Evolutionary conservation across 164 flowering plant genomes (phyloP), one percentile per base, ranked within the genome.

Genomic region (Vitis amurensis): DNA sequence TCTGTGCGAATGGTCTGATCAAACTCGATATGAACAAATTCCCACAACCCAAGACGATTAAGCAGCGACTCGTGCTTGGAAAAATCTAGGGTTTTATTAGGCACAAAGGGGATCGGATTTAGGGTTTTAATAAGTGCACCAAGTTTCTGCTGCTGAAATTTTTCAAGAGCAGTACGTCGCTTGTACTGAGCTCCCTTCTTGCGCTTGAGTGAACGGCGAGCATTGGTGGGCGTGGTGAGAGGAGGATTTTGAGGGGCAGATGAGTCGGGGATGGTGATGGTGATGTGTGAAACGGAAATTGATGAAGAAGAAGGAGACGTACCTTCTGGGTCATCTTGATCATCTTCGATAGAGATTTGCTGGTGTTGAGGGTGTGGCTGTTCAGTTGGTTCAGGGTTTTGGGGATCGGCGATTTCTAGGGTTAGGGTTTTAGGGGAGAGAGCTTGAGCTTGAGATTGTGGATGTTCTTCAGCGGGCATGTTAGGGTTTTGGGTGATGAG

Each of bases 11-110:
- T 47, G 1, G 49, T 61, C 50, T 66, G 44, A 71, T 91, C 98
- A 37, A 93, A 84, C 51, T 90, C 83, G 8, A 92, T 63, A 11
- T 85, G 84, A 11, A 83, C 94, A 62, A 96, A 93, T 62, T 92
- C 97, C 97, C 97, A 96, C 37, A 96, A 68, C 8, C 94, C 97
- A 0, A 96, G 76, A 0, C 80, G 75, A 76, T 70, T 83, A 63
- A 96, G 70, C 15, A 80, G 80, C n/a, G 63, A 30, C 75, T 96
- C 97, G 59, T 88, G 88, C 49, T 69, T 70, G 12, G 68, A 15
- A 67, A 96, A 83, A 78, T 92, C 90, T 4, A 87, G 77, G 66
- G 68, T 69, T 77, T 84, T 85, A 13, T n/a, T 31, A 10, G 97
- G 95, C 2, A 56, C 31, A 62, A 93, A 95, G 9, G 95, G 89